Percentiles rank a stretch among this genome's conserved stretches.
These are phyloP conservation scores for Tephrocybe sp. DNA, from an alignment of 768 basidiomycete genomes.

Conservation along the genomic window DNA sequence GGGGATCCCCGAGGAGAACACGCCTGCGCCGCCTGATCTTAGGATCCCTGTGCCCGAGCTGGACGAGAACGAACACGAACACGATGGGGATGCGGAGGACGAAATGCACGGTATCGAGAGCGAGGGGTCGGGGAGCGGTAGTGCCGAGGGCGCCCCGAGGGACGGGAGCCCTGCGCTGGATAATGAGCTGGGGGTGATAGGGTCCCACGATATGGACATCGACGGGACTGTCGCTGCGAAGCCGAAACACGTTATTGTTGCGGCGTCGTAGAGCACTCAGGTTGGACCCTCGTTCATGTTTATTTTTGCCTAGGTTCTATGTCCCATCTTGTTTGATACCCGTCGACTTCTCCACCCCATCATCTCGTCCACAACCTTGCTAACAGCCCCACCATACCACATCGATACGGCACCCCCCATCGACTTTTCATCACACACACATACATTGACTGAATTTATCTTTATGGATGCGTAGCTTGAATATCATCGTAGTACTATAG, in stretches of 20 bases:
- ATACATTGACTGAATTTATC: too few species aligned
- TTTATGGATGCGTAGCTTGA: too few species aligned
- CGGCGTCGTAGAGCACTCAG: not conserved
- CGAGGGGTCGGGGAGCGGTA: slow-evolving; percentile 13
- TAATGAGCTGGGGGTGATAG: not conserved
- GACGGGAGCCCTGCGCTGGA: slow-evolving; percentile 6
- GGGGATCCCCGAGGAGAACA: slow-evolving; percentile 7
- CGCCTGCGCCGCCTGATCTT: slow-evolving; percentile 1
- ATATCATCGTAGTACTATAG: too few species aligned
- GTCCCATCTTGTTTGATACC: too few species aligned
- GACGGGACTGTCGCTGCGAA: slow-evolving; percentile 3
- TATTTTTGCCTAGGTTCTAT: too few species aligned
- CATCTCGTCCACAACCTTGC: too few species aligned
- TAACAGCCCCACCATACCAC: too few species aligned
- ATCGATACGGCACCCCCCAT: too few species aligned
- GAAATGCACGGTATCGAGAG: slow-evolving; percentile 12
- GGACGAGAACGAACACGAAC: not conserved
- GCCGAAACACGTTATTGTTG: not conserved
- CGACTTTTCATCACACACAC: too few species aligned
- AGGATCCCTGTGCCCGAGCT: slow-evolving; percentile 4
- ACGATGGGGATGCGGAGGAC: slow-evolving; percentile 3
- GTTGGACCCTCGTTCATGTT: too few species aligned
- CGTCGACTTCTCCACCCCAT: too few species aligned
- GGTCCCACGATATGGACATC: slow-evolving; percentile 2
- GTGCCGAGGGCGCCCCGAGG: not conserved